Percentiles rank a stretch among this genome's conserved stretches.
Conservation (phyloP, 768 basidiomycete genomes). For the Bullera alba region DNA sequence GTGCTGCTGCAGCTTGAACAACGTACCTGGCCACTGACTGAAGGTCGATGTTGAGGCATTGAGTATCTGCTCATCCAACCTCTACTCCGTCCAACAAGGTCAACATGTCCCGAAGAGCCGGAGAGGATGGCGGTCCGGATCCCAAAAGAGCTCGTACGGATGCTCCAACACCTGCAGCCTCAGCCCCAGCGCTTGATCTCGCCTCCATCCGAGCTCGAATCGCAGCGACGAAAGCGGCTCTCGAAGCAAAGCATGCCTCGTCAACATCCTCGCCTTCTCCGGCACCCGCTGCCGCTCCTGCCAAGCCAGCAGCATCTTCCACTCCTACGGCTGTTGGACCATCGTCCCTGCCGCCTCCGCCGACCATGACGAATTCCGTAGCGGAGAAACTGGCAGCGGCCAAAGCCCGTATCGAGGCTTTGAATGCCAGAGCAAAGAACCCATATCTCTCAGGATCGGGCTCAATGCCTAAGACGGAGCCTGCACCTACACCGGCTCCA, state of each 20-base stretch:
- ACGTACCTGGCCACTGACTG: too few relatives aligned
- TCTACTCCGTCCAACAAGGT: too few relatives aligned
- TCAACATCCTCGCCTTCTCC: conserved; percentile 20
- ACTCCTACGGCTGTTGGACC: conserved; percentile 52
- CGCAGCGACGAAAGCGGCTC: conserved; percentile 33
- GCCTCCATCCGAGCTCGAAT: conserved; percentile 44
- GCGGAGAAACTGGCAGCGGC: conserved; percentile 71
- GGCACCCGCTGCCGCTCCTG: conserved; percentile 44
- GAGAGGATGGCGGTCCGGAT: too few relatives aligned
- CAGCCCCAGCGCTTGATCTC: conserved; percentile 32
- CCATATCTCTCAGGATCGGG: conserved; percentile 59
- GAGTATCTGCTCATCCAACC: too few relatives aligned
- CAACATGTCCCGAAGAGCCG: too few relatives aligned
- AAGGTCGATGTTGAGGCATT: too few relatives aligned
- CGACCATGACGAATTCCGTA: conserved; percentile 20
- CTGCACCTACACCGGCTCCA: background rate
- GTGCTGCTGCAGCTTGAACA: too few relatives aligned
- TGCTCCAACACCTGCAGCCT: too few relatives aligned
- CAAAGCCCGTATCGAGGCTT: conserved; percentile 72
- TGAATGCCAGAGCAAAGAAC: conserved; percentile 70
- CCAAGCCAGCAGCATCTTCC: conserved; percentile 47
- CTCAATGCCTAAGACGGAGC: conserved; percentile 27
- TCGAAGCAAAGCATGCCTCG: conserved; percentile 22
- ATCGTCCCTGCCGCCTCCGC: conserved; percentile 43
- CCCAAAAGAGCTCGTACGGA: too few relatives aligned